Percentiles rank a stretch among this genome's conserved stretches.
These are phyloP conservation scores for Abelmoschus esculentus DNA, from an alignment of 345 rosid species.

Conservation along the genomic window DNA sequence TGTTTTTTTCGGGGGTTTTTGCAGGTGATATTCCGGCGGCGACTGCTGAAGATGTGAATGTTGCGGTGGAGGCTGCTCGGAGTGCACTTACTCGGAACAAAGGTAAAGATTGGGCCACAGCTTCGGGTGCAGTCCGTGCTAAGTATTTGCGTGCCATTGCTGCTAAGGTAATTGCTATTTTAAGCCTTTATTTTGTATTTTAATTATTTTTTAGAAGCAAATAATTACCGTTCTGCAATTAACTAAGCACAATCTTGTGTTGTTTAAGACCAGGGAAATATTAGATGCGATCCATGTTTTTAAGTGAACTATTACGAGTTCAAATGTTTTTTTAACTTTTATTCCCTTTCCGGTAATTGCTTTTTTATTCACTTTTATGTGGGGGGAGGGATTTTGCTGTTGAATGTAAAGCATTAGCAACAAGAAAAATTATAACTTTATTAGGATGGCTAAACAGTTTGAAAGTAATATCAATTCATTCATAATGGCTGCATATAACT, in stretches of 20 bases:
- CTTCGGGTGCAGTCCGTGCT: slow-evolving; percentile 33
- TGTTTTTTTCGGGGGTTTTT: neutral
- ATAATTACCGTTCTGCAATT: neutral
- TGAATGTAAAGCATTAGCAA: neutral
- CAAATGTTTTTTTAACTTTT: neutral
- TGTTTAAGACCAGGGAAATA: neutral
- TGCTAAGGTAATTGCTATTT: slow-evolving; percentile 53
- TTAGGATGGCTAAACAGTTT: neutral
- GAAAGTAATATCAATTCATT: neutral
- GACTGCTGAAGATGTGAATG: slow-evolving; percentile 81
- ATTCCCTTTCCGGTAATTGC: neutral
- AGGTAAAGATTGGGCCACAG: slow-evolving; percentile 70
- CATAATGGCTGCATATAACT: neutral
- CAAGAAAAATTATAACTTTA: neutral
- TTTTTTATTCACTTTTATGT: too few relatives aligned
- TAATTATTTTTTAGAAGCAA: neutral
- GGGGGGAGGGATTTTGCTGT: neutral
- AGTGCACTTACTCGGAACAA: slow-evolving; percentile 62
- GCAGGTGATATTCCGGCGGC: slow-evolving; percentile 92
- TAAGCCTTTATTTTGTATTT: neutral
- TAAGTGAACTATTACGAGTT: neutral
- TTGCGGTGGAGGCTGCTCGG: slow-evolving; percentile 88
- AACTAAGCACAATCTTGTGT: too few relatives aligned
- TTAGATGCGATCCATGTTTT: neutral
- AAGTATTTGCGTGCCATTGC: slow-evolving; percentile 91